phyloP scores from a whole-genome alignment of 139 green algal genomes.

The Zygnema cylindricum region DNA sequence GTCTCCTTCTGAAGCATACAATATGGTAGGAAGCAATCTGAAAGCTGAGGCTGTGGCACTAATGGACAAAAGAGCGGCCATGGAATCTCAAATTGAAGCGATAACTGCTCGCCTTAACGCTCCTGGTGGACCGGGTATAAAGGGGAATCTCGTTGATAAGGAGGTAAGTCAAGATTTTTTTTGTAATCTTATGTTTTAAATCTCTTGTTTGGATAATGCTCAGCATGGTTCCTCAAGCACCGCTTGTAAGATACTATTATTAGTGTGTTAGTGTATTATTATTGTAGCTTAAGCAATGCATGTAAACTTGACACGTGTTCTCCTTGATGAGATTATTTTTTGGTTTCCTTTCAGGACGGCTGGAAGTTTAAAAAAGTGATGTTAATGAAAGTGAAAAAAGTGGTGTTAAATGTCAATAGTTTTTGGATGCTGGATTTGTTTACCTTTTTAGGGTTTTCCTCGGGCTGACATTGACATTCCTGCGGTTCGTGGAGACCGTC shows the following conservation, averaged over 20 bases:
- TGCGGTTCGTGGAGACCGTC: slow-evolving; percentile 72
- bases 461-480: slow-evolving; percentile 79
- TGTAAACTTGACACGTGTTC: no score
- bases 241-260: background rate
- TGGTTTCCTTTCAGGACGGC: no score
- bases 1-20: background rate
- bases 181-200: background rate
- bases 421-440: no score
- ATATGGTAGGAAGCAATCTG: slow-evolving; percentile 2
- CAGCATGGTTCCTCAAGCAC: background rate
- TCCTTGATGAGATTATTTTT: no score
- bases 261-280: no score
- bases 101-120: slow-evolving; percentile 64
- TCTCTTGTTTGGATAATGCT: background rate
- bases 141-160: slow-evolving; percentile 71
- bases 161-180: slow-evolving; percentile 71
- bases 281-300: no score
- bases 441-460: slow-evolving; percentile 82
- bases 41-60: background rate
- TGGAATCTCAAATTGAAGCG: slow-evolving; percentile 71
- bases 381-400: no score
- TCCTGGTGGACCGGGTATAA: slow-evolving; percentile 69
- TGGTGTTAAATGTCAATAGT: no score
- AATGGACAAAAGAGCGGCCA: background rate
- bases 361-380: no score